Evolutionary conservation across 1,284 basidiomycete genomes (phyloP).

Genomic region (Tylopilus sp.): DNA sequence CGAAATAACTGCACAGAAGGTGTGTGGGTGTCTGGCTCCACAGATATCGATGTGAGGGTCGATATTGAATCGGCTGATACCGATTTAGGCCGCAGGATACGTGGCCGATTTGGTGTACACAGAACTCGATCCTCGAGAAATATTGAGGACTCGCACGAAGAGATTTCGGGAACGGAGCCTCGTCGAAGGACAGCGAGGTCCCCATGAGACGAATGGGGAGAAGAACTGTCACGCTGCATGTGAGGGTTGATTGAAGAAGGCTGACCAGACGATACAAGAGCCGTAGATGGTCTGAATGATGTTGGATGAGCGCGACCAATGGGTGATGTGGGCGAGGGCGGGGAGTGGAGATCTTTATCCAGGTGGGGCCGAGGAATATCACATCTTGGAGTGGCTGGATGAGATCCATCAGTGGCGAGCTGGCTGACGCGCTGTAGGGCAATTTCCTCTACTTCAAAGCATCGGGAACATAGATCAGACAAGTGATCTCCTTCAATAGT

Average conservation of each 20-base stretch:
- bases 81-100: slow-evolving; percentile 32
- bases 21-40: slow-evolving; percentile 9
- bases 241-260: not conserved
- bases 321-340: slow-evolving; percentile 25
- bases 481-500: slow-evolving; percentile 25
- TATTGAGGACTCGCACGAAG: slow-evolving; percentile 7
- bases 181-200: slow-evolving; percentile 20
- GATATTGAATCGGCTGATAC: slow-evolving; percentile 32
- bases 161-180: slow-evolving; percentile 32
- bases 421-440: slow-evolving; percentile 30
- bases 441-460: slow-evolving; percentile 30
- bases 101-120: slow-evolving; percentile 18
- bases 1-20: slow-evolving; percentile 2
- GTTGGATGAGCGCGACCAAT: slow-evolving; percentile 1
- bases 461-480: slow-evolving; percentile 29
- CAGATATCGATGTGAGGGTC: slow-evolving; percentile 16
- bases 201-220: slow-evolving; percentile 1
- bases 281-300: slow-evolving; percentile 15
- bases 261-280: slow-evolving; percentile 10
- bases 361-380: slow-evolving; percentile 12
- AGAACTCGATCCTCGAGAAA: slow-evolving; percentile 20
- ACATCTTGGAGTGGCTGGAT: slow-evolving; percentile 15
- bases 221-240: not conserved
- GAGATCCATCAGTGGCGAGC: slow-evolving; percentile 14
- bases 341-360: slow-evolving; percentile 7